Percentiles rank a stretch among this genome's conserved stretches.
Evolutionary conservation across 352 stramenopile species (phyloP).

Genomic region (Halophytophthora batemanensis): DNA sequence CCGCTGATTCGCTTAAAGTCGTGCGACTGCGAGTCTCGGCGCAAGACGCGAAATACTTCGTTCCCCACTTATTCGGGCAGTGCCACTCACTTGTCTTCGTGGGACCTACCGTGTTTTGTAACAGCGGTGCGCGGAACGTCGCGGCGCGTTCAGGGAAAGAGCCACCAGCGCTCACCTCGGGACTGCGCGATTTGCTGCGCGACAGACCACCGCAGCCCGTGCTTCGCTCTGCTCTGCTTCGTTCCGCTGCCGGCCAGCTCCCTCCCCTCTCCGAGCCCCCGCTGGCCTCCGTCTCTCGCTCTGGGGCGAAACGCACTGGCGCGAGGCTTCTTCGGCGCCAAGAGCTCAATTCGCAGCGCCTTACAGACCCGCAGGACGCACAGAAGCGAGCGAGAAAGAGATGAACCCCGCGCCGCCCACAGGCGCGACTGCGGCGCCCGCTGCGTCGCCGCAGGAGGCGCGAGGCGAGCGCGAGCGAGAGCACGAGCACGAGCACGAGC

Average conservation of each 20-base stretch:
- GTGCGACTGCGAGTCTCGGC: too few species aligned
- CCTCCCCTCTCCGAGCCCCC: not conserved
- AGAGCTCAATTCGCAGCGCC: too few species aligned
- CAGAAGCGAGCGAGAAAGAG: too few species aligned
- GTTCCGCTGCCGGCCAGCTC: not conserved
- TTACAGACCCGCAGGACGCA: too few species aligned
- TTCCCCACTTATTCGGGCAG: too few species aligned
- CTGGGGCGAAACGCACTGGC: too few species aligned
- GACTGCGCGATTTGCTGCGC: conserved; percentile 21
- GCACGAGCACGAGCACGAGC: conserved; percentile 10
- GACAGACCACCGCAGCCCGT: conserved; percentile 3
- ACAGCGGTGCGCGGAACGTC: not conserved
- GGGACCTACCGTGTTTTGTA: too few species aligned
- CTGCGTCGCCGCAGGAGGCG: not conserved
- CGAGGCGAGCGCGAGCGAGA: conserved; percentile 3
- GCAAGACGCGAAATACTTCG: too few species aligned
- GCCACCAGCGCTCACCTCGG: conserved; percentile 19
- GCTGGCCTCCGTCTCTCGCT: not conserved
- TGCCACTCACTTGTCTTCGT: too few species aligned
- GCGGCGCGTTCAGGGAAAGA: conserved; percentile 40
- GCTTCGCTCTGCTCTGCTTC: not conserved
- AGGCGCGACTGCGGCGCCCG: conserved; percentile 2
- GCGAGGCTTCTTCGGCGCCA: too few species aligned
- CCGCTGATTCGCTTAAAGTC: too few species aligned
- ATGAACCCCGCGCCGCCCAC: conserved; percentile 2